Evolutionary conservation across 2,329 filamentous ascomycete genomes (phyloP).

Genomic region (Aspergillaceae sp.): DNA sequence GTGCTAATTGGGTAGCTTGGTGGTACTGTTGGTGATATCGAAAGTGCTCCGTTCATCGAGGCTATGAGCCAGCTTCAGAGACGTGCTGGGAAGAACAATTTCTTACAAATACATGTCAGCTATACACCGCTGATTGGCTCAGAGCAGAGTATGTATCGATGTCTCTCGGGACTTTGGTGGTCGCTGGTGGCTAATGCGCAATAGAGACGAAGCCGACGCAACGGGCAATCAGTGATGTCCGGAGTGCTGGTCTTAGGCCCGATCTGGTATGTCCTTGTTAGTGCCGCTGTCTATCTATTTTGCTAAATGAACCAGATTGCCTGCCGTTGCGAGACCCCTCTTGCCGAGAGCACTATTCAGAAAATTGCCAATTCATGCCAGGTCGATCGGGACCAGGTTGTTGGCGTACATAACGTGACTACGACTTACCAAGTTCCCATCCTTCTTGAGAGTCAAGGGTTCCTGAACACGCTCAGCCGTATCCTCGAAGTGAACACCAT

Average conservation of each 20-base stretch:
- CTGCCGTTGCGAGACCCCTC: slow-evolving; percentile 73
- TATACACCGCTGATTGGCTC: slow-evolving; percentile 64
- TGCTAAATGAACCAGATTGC: slow-evolving; percentile 49
- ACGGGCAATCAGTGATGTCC: slow-evolving; percentile 72
- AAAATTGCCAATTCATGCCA: slow-evolving; percentile 90
- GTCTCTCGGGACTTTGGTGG: background rate
- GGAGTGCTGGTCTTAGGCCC: slow-evolving; percentile 67
- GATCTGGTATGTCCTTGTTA: slow-evolving; percentile 43
- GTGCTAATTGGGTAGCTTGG: slow-evolving; percentile 37
- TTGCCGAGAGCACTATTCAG: slow-evolving; percentile 64
- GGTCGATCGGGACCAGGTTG: slow-evolving; percentile 73
- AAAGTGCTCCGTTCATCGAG: slow-evolving; percentile 80
- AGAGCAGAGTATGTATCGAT: slow-evolving; percentile 53
- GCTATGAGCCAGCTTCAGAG: slow-evolving; percentile 71
- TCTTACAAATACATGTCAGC: slow-evolving; percentile 74
- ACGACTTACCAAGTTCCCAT: slow-evolving; percentile 92
- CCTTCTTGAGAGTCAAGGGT: slow-evolving; percentile 74
- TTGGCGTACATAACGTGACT: slow-evolving; percentile 78
- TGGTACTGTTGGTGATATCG: slow-evolving; percentile 61
- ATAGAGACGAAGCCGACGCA: slow-evolving; percentile 88
- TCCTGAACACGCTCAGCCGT: slow-evolving; percentile 58
- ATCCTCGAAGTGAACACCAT: slow-evolving; percentile 57
- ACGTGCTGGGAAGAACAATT: slow-evolving; percentile 66
- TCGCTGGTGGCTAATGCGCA: background rate
- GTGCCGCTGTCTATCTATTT: too few species aligned